Percentiles rank a stretch among this genome's conserved stretches.
Evolutionary conservation across 2,329 filamentous ascomycete species (phyloP).

Genomic region (Xylariales sp.): DNA sequence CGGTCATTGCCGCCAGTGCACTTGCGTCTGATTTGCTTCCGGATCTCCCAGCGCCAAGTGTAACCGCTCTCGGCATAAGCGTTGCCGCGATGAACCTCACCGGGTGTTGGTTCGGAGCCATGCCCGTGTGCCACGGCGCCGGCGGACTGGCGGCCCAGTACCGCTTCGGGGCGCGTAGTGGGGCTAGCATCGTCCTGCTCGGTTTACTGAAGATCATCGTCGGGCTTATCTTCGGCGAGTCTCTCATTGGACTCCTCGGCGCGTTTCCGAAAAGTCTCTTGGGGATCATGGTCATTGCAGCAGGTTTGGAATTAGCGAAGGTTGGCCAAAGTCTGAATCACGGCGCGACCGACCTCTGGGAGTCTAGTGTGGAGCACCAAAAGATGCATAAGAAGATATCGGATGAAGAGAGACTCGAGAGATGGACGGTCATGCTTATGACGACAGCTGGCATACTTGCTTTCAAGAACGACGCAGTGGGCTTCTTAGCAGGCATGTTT

Average conservation of each 20-base stretch:
- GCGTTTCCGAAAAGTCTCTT: conserved; percentile 73
- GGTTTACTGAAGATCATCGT: conserved; percentile 71
- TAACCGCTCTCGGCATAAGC: conserved; percentile 74
- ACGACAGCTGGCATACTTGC: conserved; percentile 78
- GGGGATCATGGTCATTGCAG: conserved; percentile 84
- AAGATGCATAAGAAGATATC: conserved; percentile 49
- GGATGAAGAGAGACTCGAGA: conserved; percentile 64
- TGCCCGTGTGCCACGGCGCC: conserved; percentile 93
- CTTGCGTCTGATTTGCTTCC: conserved; percentile 76
- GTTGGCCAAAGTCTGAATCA: conserved; percentile 81
- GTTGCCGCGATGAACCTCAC: conserved; percentile 80
- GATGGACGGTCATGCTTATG: conserved; percentile 87
- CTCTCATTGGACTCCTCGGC: conserved; percentile 64
- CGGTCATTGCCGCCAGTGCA: conserved; percentile 80
- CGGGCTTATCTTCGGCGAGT: conserved; percentile 70
- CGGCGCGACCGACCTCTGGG: conserved; percentile 57
- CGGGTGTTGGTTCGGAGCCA: conserved; percentile 87
- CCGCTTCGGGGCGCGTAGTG: conserved; percentile 85
- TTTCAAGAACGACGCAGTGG: conserved; percentile 85
- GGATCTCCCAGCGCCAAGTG: conserved; percentile 58
- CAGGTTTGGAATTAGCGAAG: conserved; percentile 80
- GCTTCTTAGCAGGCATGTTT: conserved; percentile 75
- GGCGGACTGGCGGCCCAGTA: conserved; percentile 88
- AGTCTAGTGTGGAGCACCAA: conserved; percentile 39
- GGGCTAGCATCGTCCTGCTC: conserved; percentile 75